Conservation (phyloP, 805 yeast species). For the Hanseniaspora pseudoguilliermondii region DNA sequence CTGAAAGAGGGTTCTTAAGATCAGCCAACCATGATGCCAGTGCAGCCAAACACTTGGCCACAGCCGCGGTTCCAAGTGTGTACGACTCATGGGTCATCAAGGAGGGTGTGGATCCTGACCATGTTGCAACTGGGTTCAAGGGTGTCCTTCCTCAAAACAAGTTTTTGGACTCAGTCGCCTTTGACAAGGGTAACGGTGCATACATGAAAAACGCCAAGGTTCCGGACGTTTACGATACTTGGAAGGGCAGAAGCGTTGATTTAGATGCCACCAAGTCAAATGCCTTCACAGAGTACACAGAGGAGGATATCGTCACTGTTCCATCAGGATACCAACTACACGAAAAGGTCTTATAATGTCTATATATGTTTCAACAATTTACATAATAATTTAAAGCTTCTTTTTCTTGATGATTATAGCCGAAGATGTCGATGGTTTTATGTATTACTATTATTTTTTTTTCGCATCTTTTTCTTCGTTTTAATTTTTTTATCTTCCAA, state of each 20-base stretch:
- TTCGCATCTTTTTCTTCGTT: no score
- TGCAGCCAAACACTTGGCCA: not conserved
- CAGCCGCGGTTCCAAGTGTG: not conserved
- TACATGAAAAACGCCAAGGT: conserved; percentile 75
- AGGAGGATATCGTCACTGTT: conserved; percentile 10
- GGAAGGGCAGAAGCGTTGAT: not conserved
- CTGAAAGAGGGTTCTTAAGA: conserved; percentile 11
- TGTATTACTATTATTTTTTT: no score
- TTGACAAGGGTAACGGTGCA: conserved; percentile 27
- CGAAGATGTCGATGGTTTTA: no score
- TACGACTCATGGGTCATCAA: conserved; percentile 6
- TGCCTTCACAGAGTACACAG: not conserved
- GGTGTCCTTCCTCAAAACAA: conserved; percentile 6
- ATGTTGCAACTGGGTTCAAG: conserved; percentile 1
- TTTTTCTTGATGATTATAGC: no score
- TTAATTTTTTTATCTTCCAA: no score
- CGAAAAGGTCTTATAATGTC: conserved; percentile 14
- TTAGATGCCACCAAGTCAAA: not conserved
- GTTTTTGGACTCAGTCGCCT: not conserved
- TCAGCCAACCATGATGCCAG: not conserved
- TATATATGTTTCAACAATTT: not conserved
- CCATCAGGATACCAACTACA: not conserved
- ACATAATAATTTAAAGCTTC: no score
- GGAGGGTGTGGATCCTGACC: not conserved
- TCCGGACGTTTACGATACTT: conserved; percentile 37